phyloP scores from a whole-genome alignment of 139 green algal species.

The Chlorella sorokiniana region DNA sequence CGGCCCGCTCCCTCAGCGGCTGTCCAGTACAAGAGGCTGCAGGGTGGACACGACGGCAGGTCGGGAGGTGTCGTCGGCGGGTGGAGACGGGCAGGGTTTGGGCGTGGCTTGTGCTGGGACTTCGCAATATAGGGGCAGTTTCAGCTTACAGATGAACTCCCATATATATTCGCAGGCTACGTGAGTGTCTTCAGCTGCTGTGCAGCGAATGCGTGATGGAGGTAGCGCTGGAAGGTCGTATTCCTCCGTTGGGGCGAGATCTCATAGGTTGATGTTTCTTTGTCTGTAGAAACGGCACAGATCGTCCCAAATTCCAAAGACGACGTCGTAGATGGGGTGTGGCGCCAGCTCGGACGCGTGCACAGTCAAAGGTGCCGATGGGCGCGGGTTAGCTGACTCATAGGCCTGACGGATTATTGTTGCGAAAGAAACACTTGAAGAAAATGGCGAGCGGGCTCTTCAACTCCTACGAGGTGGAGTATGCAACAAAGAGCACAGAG shows the following conservation, averaged over 20 bases:
- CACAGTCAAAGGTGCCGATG: too few relatives aligned
- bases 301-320: too few relatives aligned
- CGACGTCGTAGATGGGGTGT: neutral
- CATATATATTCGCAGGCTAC: neutral
- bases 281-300: too few relatives aligned
- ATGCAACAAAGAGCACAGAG: constrained; percentile 81
- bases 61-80: too few relatives aligned
- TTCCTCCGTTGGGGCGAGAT: too few relatives aligned
- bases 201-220: too few relatives aligned
- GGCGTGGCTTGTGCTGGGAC: too few relatives aligned
- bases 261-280: too few relatives aligned
- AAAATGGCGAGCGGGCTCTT: constrained; percentile 60
- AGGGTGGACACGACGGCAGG: neutral
- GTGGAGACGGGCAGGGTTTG: too few relatives aligned
- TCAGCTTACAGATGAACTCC: constrained; percentile 18
- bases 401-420: neutral
- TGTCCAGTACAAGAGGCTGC: constrained; percentile 34
- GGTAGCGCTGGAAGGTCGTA: too few relatives aligned
- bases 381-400: too few relatives aligned
- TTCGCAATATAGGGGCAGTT: neutral
- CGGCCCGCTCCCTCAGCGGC: constrained; percentile 9
- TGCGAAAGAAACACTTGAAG: neutral
- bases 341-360: too few relatives aligned
- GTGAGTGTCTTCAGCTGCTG: neutral
- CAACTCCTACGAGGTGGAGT: constrained; percentile 80